phyloP scores from a whole-genome alignment of 2,329 filamentous ascomycete genomes.

The Gaeumannomyces sp. region DNA sequence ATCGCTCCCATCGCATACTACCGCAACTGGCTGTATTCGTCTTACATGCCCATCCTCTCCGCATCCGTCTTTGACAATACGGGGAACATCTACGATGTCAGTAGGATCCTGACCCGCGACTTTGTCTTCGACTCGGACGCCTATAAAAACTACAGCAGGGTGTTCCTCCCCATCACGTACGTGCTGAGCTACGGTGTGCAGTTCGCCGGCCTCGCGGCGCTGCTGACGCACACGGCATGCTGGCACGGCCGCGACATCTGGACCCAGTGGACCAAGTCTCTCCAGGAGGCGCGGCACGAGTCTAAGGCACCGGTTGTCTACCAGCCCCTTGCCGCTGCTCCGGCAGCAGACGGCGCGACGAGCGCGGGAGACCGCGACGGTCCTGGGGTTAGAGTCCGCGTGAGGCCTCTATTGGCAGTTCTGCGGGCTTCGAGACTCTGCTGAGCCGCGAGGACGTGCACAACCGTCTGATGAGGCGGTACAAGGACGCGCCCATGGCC shows the following conservation, averaged over 20 bases:
- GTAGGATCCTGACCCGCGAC: constrained; percentile 68
- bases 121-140: constrained; percentile 73
- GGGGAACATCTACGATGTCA: constrained; percentile 73
- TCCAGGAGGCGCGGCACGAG: constrained; percentile 54
- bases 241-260: constrained; percentile 83
- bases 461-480: constrained; percentile 74
- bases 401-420: constrained; percentile 7
- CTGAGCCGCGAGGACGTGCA: constrained; percentile 75
- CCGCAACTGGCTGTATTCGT: constrained; percentile 69
- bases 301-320: constrained; percentile 24
- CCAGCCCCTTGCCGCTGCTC: constrained; percentile 8
- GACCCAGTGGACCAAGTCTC: constrained; percentile 65
- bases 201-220: constrained; percentile 73
- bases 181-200: constrained; percentile 81
- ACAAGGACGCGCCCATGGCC: constrained; percentile 71
- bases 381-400: not conserved
- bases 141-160: constrained; percentile 74
- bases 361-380: not conserved
- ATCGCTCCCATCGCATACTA: constrained; percentile 77
- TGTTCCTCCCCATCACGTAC: constrained; percentile 83
- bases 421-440: constrained; percentile 43
- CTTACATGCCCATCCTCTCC: constrained; percentile 82
- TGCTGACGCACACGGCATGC: constrained; percentile 74
- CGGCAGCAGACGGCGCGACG: constrained; percentile 15
- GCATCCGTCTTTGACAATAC: constrained; percentile 81